phyloP scores from a whole-genome alignment of 1,284 basidiomycete genomes.

The Mycosarcoma mackinlayi region DNA sequence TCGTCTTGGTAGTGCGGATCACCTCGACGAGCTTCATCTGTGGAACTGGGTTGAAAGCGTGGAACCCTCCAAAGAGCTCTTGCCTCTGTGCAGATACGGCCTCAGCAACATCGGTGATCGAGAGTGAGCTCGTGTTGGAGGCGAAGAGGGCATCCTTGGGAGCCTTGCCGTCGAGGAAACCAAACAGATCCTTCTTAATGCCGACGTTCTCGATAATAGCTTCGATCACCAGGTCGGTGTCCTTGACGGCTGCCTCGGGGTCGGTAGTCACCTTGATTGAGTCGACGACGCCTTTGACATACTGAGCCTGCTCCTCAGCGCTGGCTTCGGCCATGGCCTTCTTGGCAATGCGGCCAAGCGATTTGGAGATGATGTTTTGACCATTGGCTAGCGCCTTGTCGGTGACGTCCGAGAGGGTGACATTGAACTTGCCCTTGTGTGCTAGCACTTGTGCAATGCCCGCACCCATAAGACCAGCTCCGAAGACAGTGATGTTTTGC shows the following conservation, averaged over 20 bases:
- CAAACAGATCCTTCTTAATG: conserved; percentile 73
- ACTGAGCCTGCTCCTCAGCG: conserved; percentile 68
- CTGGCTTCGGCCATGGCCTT: conserved; percentile 71
- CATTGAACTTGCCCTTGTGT: conserved; percentile 67
- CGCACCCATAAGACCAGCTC: conserved; percentile 67
- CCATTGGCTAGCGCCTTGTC: conserved; percentile 71
- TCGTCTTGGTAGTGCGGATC: conserved; percentile 71
- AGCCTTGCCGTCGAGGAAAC: conserved; percentile 71
- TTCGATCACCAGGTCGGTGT: conserved; percentile 73
- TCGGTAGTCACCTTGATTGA: conserved; percentile 72
- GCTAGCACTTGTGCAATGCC: conserved; percentile 67
- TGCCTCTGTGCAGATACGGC: conserved; percentile 50
- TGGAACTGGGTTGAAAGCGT: conserved; percentile 72
- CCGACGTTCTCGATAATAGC: conserved; percentile 74
- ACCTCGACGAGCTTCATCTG: conserved; percentile 74
- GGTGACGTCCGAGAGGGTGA: conserved; percentile 69
- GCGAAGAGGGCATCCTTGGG: conserved; percentile 72
- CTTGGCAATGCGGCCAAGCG: conserved; percentile 71
- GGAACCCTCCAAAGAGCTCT: conserved; percentile 69
- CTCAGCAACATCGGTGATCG: conserved; percentile 72
- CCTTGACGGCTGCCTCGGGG: conserved; percentile 70
- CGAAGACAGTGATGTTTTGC: conserved; percentile 67
- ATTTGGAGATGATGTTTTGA: conserved; percentile 72
- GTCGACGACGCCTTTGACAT: conserved; percentile 69
- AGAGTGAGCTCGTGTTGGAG: conserved; percentile 73